These are phyloP conservation scores for Boechera divaricarpa DNA, from an alignment of 345 rosid species.

Conservation along the genomic window DNA sequence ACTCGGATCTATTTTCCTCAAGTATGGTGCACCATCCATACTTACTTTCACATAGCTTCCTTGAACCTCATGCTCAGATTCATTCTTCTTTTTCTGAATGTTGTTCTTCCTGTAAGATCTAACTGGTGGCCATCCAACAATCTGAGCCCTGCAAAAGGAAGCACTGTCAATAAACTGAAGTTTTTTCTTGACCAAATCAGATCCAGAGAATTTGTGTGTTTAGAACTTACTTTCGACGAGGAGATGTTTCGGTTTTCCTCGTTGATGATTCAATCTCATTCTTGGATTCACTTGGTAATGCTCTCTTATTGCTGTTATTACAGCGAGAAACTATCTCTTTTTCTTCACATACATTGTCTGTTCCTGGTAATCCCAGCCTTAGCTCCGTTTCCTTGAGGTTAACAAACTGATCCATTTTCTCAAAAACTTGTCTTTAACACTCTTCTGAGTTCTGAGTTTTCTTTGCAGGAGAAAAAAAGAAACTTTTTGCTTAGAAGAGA, in stretches of 20 bases:
- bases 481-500: neutral
- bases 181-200: neutral
- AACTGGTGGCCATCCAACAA: conserved; percentile 95
- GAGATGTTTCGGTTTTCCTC: conserved; percentile 17
- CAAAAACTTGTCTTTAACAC: neutral
- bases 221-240: conserved; percentile 36
- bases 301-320: conserved; percentile 55
- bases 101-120: conserved; percentile 78
- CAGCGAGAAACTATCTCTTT: conserved; percentile 28
- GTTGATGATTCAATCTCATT: conserved; percentile 34
- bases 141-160: conserved; percentile 61
- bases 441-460: neutral
- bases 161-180: neutral
- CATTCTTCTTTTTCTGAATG: conserved; percentile 52
- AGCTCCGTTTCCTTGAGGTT: conserved; percentile 79
- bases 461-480: neutral
- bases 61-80: conserved; percentile 43
- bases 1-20: conserved; percentile 73
- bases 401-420: conserved; percentile 44
- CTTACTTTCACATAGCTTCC: conserved; percentile 73
- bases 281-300: conserved; percentile 35
- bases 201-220: conserved; percentile 7
- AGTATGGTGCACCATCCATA: conserved; percentile 85
- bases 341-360: conserved; percentile 48
- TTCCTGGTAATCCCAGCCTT: conserved; percentile 81